phyloP scores from a whole-genome alignment of 768 basidiomycete genomes.

The Russula sp. region DNA sequence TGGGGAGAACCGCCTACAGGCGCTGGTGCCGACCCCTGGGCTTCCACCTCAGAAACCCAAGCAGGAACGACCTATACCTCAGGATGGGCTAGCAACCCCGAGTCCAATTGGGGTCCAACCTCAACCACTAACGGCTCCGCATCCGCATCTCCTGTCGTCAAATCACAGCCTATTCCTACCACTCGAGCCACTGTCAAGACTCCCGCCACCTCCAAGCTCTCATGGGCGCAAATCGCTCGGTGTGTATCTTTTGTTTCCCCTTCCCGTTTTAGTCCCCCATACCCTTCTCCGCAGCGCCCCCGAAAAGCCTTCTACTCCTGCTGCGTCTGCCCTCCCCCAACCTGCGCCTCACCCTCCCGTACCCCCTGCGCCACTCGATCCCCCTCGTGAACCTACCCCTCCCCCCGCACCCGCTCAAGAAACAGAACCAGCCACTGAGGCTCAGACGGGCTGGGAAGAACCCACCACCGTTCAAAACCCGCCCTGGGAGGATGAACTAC shows the following conservation, averaged over 20 bases:
- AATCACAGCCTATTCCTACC: conserved; percentile 26
- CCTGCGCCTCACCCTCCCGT: conserved; percentile 26
- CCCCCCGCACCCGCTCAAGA: conserved; percentile 25
- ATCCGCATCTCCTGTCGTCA: conserved; percentile 31
- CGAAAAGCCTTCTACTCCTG: conserved; percentile 52
- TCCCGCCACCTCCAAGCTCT: conserved; percentile 70
- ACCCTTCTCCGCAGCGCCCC: conserved; percentile 42
- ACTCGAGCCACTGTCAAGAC: conserved; percentile 39
- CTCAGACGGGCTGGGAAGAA: conserved; percentile 55
- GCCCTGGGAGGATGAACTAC: conserved; percentile 67
- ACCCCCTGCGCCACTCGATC: conserved; percentile 23
- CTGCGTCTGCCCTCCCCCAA: conserved; percentile 29
- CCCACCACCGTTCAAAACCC: conserved; percentile 64
- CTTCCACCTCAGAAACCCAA: conserved; percentile 28
- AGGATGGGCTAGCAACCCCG: conserved; percentile 29
- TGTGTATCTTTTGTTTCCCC: conserved; percentile 30
- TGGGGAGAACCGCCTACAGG: conserved; percentile 25
- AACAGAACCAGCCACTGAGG: conserved; percentile 31
- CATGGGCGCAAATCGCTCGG: conserved; percentile 85
- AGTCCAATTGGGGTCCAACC: conserved; percentile 30
- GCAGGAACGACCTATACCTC: conserved; percentile 28
- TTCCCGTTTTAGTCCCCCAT: conserved; percentile 3
- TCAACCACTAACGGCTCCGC: conserved; percentile 28
- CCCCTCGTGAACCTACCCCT: conserved; percentile 26
- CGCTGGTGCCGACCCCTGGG: conserved; percentile 28